Evolutionary conservation across 2,329 filamentous ascomycete species (phyloP).

Genomic region (Thielaviopsis populi): DNA sequence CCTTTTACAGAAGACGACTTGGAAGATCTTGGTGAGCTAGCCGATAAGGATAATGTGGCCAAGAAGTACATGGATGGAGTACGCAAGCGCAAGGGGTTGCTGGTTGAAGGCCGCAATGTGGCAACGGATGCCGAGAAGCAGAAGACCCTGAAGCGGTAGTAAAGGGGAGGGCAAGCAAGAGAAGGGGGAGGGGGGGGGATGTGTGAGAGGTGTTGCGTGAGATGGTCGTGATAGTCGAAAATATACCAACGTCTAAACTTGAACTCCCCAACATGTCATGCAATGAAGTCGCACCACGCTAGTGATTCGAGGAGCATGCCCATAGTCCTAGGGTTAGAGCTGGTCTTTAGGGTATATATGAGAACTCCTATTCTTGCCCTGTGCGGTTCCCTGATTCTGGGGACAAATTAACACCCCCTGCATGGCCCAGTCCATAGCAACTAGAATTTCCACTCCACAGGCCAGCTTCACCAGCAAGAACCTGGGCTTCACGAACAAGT

Average conservation of each 20-base stretch:
- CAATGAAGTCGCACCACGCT: neutral
- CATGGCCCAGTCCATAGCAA: neutral
- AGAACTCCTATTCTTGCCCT: neutral
- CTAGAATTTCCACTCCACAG: neutral
- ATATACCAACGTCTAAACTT: no score
- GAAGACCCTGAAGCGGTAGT: conserved; percentile 48
- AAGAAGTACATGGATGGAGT: conserved; percentile 93
- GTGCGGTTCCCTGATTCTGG: neutral
- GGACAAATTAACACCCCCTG: neutral
- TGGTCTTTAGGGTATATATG: neutral
- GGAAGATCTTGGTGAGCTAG: conserved; percentile 87
- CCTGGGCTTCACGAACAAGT: neutral
- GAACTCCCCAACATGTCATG: neutral
- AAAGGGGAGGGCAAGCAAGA: neutral
- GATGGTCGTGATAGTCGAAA: neutral
- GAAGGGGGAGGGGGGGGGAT: neutral
- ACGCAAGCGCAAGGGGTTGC: conserved; percentile 68
- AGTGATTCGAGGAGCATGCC: neutral
- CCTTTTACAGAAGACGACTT: conserved; percentile 92
- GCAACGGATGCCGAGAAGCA: conserved; percentile 88
- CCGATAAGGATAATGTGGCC: conserved; percentile 87
- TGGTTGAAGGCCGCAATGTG: conserved; percentile 63
- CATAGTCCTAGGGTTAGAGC: neutral
- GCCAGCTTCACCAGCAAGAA: neutral
- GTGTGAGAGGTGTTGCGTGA: neutral